Base-by-base conservation (phyloP, 2,329 filamentous ascomycete species). In the Apiospora hydei region DNA sequence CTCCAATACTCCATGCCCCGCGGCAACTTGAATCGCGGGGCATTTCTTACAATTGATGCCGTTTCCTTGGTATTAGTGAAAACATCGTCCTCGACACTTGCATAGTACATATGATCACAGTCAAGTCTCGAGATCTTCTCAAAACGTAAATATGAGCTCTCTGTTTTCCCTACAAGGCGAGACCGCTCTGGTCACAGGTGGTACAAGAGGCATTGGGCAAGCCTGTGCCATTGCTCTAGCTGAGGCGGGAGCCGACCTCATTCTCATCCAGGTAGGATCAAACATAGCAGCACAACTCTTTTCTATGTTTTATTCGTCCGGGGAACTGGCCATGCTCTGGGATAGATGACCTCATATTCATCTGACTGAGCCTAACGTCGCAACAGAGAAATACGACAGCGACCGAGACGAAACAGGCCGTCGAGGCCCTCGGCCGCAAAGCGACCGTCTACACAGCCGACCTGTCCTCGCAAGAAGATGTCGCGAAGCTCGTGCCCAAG, bases 381-480 rank as follows among this genome's bases (percentile, higher is more conserved):
- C 18, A 38, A 38, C 70, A 87, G 85, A 81, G 86, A 68, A 83
- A 86, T 72, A 81, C 82, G 18, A 78, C 79, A 21, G 80, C 80
- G 43, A 84, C 82, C 4, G 78, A 75, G 26, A 95, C 93, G 11
- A 89, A 90, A 77, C 80, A 88, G 53, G 85, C 87, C 16, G 87
- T 95, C 77, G 88, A 90, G 78, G 84, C 87, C 51, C 87, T 94
- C 8, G 91, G 91, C 73, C 90, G 92, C 75, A 91, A 89, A 79
- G 90, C 88, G 64, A 84, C 82, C 71, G 90, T 95, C 78, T 93
- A 94, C 84, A 89, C 87, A 1, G 90, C 90, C 24, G 93, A 96
- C 82, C 89, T 95, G 38, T 85, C 90, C 51, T 90, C 87, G 2
- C 80, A 85, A n/a, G 78, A 83, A 26, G 88, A 90, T 30, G 90